These are phyloP conservation scores for Neurospora cerealis DNA, from an alignment of 495 filamentous ascomycete species.

Conservation along the genomic window DNA sequence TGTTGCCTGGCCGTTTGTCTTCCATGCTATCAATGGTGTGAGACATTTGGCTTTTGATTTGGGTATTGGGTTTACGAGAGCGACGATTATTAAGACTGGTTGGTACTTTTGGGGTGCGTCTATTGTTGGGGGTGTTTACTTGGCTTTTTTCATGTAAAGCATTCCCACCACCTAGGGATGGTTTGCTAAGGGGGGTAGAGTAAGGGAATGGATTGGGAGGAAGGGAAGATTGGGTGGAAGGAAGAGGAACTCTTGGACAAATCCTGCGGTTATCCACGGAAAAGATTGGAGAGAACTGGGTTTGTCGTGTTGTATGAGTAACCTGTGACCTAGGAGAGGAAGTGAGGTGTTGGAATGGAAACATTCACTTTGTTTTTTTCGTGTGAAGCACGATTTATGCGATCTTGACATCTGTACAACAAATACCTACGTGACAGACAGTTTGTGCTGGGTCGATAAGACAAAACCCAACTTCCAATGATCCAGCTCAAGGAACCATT, in stretches of 20 bases:
- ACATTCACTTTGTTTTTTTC: background rate
- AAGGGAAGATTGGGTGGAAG: background rate
- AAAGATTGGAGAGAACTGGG: background rate
- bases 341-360: background rate
- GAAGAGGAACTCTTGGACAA: background rate
- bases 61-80: conserved; percentile 56
- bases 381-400: background rate
- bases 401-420: background rate
- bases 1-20: conserved; percentile 75
- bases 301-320: background rate
- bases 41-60: conserved; percentile 85
- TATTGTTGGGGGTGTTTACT: conserved; percentile 46
- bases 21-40: conserved; percentile 78
- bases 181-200: no score
- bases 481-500: background rate
- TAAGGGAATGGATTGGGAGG: background rate
- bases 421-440: background rate
- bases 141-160: conserved; percentile 39
- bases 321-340: background rate
- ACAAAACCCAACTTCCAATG: background rate
- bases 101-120: conserved; percentile 65
- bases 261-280: background rate
- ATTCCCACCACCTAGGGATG: background rate
- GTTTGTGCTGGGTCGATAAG: no score
- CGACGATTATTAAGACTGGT: conserved; percentile 61